phyloP scores from a whole-genome alignment of 2,329 filamentous ascomycete species.

The Alternaria brassicae region DNA sequence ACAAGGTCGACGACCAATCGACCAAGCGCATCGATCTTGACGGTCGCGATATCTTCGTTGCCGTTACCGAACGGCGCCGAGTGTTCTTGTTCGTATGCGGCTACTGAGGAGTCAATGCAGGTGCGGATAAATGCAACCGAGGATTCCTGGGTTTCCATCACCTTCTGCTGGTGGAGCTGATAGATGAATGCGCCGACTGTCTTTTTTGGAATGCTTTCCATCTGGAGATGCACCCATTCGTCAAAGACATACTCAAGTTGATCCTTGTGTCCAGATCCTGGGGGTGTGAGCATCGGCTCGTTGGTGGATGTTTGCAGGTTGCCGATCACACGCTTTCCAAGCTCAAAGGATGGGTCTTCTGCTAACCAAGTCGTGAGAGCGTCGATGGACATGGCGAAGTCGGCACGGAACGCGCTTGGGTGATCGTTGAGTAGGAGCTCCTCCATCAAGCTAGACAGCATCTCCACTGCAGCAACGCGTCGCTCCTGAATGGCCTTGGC shows the following conservation, averaged over 20 bases:
- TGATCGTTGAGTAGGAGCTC: slow-evolving; percentile 79
- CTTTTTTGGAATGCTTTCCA: slow-evolving; percentile 76
- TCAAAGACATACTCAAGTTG: slow-evolving; percentile 95
- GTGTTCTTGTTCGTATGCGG: slow-evolving; percentile 75
- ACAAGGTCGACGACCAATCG: slow-evolving; percentile 80
- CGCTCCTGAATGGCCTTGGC: slow-evolving; percentile 74
- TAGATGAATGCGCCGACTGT: slow-evolving; percentile 78
- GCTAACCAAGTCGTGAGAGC: slow-evolving; percentile 81
- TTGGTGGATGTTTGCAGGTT: slow-evolving; percentile 67
- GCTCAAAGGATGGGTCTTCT: slow-evolving; percentile 71
- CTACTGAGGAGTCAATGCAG: slow-evolving; percentile 80
- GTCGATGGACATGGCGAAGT: slow-evolving; percentile 84
- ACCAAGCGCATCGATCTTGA: slow-evolving; percentile 79
- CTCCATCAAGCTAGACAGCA: slow-evolving; percentile 81
- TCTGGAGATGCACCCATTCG: slow-evolving; percentile 88
- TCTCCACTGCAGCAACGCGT: slow-evolving; percentile 75
- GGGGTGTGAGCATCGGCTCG: slow-evolving; percentile 61
- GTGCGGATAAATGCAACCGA: slow-evolving; percentile 80
- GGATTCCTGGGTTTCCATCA: slow-evolving; percentile 78
- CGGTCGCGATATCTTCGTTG: slow-evolving; percentile 66
- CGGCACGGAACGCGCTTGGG: slow-evolving; percentile 79
- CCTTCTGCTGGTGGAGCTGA: slow-evolving; percentile 77
- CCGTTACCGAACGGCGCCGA: slow-evolving; percentile 64
- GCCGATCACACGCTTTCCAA: slow-evolving; percentile 74
- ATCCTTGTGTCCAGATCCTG: slow-evolving; percentile 69